Conservation (phyloP, 1,284 basidiomycete species). For the Kwoniella shivajii region DNA sequence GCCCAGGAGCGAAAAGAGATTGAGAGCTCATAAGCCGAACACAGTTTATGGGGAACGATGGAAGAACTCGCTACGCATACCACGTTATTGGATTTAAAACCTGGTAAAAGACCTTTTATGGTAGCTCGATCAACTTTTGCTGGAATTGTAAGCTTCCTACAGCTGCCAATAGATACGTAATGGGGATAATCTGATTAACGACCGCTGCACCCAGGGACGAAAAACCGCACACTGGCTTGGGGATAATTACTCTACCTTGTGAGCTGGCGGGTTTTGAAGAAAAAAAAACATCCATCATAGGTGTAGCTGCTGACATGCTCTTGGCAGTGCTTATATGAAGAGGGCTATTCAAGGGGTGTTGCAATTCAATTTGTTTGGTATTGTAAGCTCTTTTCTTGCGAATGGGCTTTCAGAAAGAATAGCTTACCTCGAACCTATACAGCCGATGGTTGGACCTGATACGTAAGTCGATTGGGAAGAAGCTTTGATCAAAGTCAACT, state of each 20-base stretch:
- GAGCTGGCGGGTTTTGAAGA: conserved; percentile 23
- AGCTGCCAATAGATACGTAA: conserved; percentile 14
- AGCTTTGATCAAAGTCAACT: not conserved
- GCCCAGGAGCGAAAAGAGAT: not conserved
- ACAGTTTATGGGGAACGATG: conserved; percentile 69
- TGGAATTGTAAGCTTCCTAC: conserved; percentile 57
- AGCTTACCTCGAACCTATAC: conserved; percentile 2
- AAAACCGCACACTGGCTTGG: conserved; percentile 58
- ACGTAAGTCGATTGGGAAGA: conserved; percentile 19
- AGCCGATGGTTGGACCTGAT: conserved; percentile 73
- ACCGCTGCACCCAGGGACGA: conserved; percentile 1
- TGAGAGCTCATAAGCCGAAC: conserved; percentile 29
- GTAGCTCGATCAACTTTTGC: conserved; percentile 68
- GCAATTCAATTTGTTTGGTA: conserved; percentile 54
- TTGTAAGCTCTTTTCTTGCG: conserved; percentile 7
- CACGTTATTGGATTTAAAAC: conserved; percentile 60
- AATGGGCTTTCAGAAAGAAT: not conserved
- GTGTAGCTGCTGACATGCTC: not conserved
- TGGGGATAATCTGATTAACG: not conserved
- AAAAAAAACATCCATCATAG: not conserved
- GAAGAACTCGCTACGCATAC: conserved; percentile 65
- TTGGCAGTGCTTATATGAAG: conserved; percentile 63
- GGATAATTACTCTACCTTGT: conserved; percentile 65
- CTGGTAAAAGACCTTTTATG: conserved; percentile 65
- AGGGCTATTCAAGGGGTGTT: conserved; percentile 66